Evolutionary conservation across 441 rosid species (phyloP).

Genomic region (Raphanus hybrid): DNA sequence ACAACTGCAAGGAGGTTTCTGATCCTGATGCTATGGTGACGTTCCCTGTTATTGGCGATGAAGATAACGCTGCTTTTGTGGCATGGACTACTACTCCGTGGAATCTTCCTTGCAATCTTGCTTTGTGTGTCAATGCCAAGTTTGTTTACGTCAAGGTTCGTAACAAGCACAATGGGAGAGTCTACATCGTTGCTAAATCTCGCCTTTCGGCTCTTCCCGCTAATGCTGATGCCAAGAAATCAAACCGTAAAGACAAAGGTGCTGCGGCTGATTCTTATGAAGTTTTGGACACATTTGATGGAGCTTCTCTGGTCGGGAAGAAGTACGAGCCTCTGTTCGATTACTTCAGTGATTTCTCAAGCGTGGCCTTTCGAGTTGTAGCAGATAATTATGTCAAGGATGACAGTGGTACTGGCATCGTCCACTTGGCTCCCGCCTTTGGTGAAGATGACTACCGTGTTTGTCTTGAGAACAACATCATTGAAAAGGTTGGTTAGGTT

Average conservation of each 20-base stretch:
- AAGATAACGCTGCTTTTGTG: slow-evolving; percentile 78
- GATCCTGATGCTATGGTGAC: slow-evolving; percentile 88
- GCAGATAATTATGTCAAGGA: slow-evolving; percentile 95
- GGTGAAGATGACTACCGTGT: slow-evolving; percentile 99
- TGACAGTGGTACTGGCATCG: slow-evolving; percentile 98
- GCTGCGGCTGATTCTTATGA: slow-evolving; percentile 58
- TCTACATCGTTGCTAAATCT: slow-evolving; percentile 80
- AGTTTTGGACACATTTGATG: slow-evolving; percentile 66
- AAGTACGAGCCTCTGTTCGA: slow-evolving; percentile 91
- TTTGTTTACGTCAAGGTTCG: slow-evolving; percentile 83
- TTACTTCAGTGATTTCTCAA: slow-evolving; percentile 81
- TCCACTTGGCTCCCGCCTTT: slow-evolving; percentile 97
- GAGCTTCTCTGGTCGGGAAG: slow-evolving; percentile 77
- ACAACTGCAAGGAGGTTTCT: slow-evolving; percentile 76
- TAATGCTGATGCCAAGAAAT: slow-evolving; percentile 50
- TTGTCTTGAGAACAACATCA: slow-evolving; percentile 78
- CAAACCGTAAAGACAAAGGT: slow-evolving; percentile 39
- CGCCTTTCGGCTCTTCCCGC: slow-evolving; percentile 71
- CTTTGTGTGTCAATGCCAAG: slow-evolving; percentile 88
- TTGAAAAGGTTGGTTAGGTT: slow-evolving; percentile 63
- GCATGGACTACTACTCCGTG: slow-evolving; percentile 99
- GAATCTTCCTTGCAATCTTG: slow-evolving; percentile 98
- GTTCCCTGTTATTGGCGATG: slow-evolving; percentile 85
- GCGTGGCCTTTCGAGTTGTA: slow-evolving; percentile 80
- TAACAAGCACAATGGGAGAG: slow-evolving; percentile 71